These are phyloP conservation scores for Juncus effusus DNA, from an alignment of 176 grass and related monocot species.

Conservation along the genomic window DNA sequence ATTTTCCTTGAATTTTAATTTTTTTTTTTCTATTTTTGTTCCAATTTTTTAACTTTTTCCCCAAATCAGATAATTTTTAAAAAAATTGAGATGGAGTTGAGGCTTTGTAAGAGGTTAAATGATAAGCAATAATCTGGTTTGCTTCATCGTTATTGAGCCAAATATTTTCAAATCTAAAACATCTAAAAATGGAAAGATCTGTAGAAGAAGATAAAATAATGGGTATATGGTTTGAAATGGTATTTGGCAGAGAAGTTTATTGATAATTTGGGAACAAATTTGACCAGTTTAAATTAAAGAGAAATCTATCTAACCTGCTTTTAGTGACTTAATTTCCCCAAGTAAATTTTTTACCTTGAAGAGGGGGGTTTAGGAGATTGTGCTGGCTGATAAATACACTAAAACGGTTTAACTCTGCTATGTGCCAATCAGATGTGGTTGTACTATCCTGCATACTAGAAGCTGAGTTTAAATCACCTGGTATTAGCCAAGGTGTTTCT, in stretches of 20 bases:
- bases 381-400: no score
- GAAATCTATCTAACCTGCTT: no score
- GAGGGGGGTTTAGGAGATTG: neutral
- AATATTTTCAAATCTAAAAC: neutral
- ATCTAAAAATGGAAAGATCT: neutral
- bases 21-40: neutral
- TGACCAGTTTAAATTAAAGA: no score
- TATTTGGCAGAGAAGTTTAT: neutral
- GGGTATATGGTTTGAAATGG: neutral
- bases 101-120: no score
- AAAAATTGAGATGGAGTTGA: neutral
- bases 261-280: neutral
- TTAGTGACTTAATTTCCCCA: neutral
- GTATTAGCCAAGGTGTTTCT: no score
- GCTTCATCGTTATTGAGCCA: no score
- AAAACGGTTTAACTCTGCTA: no score
- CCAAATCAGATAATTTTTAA: neutral
- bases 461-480: no score
- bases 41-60: neutral
- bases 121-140: no score
- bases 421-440: neutral
- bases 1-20: neutral
- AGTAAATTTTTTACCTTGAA: neutral
- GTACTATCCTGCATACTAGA: neutral
- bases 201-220: neutral